Evolutionary conservation across 2,329 filamentous ascomycete genomes (phyloP).

Genomic region (Venturia oleaginea): DNA sequence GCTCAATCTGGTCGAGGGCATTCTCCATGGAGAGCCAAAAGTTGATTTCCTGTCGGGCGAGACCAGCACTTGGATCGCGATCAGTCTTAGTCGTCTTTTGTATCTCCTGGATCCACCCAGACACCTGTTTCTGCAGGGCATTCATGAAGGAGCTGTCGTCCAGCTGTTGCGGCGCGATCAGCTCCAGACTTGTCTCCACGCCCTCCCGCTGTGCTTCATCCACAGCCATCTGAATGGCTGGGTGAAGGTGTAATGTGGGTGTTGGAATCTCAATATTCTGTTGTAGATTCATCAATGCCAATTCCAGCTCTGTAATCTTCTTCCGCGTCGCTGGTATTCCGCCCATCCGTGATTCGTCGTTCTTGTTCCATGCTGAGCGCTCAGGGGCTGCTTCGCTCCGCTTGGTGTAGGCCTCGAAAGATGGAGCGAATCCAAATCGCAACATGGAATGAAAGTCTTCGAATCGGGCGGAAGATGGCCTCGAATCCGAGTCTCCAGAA

Average conservation of each 20-base stretch:
- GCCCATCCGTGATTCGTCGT: slow-evolving; percentile 76
- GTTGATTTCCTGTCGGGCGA: slow-evolving; percentile 94
- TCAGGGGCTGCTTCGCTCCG: slow-evolving; percentile 33
- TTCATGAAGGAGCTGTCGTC: slow-evolving; percentile 90
- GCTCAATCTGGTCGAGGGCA: slow-evolving; percentile 83
- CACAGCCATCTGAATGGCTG: slow-evolving; percentile 75
- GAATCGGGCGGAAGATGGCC: slow-evolving; percentile 37
- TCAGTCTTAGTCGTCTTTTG: slow-evolving; percentile 85
- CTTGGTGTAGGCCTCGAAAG: slow-evolving; percentile 94
- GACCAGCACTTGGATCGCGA: slow-evolving; percentile 66
- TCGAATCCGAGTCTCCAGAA: not conserved
- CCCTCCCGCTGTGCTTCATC: slow-evolving; percentile 62
- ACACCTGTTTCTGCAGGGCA: slow-evolving; percentile 84
- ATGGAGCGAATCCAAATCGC: slow-evolving; percentile 83
- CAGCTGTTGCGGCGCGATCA: slow-evolving; percentile 66
- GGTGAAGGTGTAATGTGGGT: slow-evolving; percentile 76
- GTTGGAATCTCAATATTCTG: slow-evolving; percentile 98
- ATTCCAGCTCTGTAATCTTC: slow-evolving; percentile 86
- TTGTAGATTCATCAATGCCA: slow-evolving; percentile 83
- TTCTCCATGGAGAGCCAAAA: slow-evolving; percentile 98
- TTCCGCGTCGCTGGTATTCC: slow-evolving; percentile 97
- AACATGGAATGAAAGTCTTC: slow-evolving; percentile 88
- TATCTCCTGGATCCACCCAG: slow-evolving; percentile 98
- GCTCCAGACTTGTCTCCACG: slow-evolving; percentile 61
- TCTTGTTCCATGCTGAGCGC: slow-evolving; percentile 56